Percentiles rank a stretch among this genome's conserved stretches.
phyloP scores from a whole-genome alignment of 352 stramenopile genomes.

The Phytophthora chlamydospora region DNA sequence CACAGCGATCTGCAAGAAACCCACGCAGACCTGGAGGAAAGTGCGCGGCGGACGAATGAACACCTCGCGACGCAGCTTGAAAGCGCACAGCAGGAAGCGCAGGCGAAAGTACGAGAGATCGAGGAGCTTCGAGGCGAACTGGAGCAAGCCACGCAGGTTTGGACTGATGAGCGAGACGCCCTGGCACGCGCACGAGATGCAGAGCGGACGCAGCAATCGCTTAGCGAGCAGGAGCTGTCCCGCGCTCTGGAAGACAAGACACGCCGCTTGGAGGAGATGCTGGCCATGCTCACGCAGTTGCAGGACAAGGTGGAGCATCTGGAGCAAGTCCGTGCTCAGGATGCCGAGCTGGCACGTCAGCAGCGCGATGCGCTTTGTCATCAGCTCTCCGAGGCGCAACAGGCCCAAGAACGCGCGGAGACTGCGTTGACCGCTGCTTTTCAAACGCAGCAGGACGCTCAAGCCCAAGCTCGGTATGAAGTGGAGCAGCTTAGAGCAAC shows the following conservation, averaged over 20 bases:
- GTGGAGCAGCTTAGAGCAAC: constrained; percentile 35
- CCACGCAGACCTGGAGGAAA: constrained; percentile 50
- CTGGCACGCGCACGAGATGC: constrained; percentile 21
- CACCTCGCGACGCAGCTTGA: constrained; percentile 42
- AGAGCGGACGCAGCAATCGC: constrained; percentile 41
- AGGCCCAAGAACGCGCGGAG: constrained; percentile 28
- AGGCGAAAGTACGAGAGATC: constrained; percentile 21
- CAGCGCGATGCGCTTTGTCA: constrained; percentile 23
- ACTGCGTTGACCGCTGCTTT: constrained; percentile 18
- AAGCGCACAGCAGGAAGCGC: constrained; percentile 22
- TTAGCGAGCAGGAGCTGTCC: constrained; percentile 37
- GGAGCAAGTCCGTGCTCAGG: constrained; percentile 49
- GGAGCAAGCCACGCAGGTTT: constrained; percentile 10
- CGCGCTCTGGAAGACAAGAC: constrained; percentile 56
- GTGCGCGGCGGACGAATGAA: constrained; percentile 41
- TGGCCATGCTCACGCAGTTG: constrained; percentile 66
- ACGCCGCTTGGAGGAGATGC: constrained; percentile 61
- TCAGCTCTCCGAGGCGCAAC: constrained; percentile 26
- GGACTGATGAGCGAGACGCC: constrained; percentile 31
- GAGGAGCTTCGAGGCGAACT: constrained; percentile 25
- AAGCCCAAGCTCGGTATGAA: constrained; percentile 28
- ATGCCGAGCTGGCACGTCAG: constrained; percentile 41
- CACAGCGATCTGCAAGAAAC: constrained; percentile 66
- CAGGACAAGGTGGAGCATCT: constrained; percentile 54
- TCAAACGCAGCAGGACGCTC: constrained; percentile 27